Conservation (phyloP, 2,329 filamentous ascomycete genomes). For the Trichoderma guizhouense region DNA sequence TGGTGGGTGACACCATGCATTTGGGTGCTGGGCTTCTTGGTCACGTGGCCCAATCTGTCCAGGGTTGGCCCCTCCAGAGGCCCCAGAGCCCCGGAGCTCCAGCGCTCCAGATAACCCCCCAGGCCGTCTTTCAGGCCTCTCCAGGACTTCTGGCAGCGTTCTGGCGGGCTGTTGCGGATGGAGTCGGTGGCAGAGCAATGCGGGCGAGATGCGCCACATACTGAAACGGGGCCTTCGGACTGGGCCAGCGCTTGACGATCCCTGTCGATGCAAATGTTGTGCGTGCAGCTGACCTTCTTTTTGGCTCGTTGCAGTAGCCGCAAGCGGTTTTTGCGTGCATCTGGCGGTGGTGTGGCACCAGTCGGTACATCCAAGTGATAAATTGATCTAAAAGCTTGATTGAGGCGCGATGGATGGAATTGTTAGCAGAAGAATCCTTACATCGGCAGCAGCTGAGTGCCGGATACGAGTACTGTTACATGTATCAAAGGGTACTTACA, state of each 20-base stretch:
- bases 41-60: slow-evolving; percentile 11
- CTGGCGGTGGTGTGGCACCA: neutral
- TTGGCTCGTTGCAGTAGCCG: slow-evolving; percentile 19
- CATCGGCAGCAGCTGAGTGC: neutral
- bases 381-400: neutral
- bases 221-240: neutral
- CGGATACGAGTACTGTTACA: neutral
- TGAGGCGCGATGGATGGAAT: neutral
- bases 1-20: slow-evolving; percentile 17
- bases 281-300: slow-evolving; percentile 24
- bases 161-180: neutral
- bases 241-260: neutral
- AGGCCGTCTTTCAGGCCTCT: neutral
- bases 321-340: slow-evolving; percentile 4
- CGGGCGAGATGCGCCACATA: slow-evolving; percentile 2
- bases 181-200: neutral
- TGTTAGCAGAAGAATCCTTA: neutral
- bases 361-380: neutral
- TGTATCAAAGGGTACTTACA: neutral
- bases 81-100: neutral
- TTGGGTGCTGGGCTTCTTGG: slow-evolving; percentile 6
- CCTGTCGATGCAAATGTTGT: slow-evolving; percentile 21
- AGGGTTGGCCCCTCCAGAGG: neutral
- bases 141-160: neutral
- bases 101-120: neutral